Evolutionary conservation across 2,329 filamentous ascomycete genomes (phyloP).

Genomic region (Fusarium algeriense): DNA sequence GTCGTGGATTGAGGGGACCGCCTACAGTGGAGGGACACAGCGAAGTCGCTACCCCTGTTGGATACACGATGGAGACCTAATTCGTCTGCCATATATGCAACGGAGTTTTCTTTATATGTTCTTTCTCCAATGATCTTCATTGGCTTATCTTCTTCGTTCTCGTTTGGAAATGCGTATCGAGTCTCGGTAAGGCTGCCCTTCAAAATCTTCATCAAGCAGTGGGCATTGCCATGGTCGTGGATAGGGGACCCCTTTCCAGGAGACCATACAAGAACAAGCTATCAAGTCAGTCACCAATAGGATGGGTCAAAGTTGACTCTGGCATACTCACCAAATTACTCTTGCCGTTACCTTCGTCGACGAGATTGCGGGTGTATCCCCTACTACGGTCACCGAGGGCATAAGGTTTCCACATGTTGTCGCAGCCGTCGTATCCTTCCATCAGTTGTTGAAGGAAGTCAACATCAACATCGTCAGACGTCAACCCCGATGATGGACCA

Average conservation of each 20-base stretch:
- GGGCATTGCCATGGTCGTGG: slow-evolving; percentile 89
- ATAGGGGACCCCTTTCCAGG: slow-evolving; percentile 86
- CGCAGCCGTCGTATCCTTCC: slow-evolving; percentile 76
- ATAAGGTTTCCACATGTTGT: slow-evolving; percentile 79
- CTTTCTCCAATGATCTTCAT: slow-evolving; percentile 76
- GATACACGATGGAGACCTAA: slow-evolving; percentile 86
- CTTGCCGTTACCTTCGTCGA: slow-evolving; percentile 88
- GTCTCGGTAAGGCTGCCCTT: slow-evolving; percentile 84
- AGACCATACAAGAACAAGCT: slow-evolving; percentile 91
- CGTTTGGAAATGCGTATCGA: slow-evolving; percentile 78
- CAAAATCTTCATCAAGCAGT: slow-evolving; percentile 93
- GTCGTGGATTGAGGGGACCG: slow-evolving; percentile 42
- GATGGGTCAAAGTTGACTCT: slow-evolving; percentile 17
- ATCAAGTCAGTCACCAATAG: slow-evolving; percentile 39
- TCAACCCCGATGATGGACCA: slow-evolving; percentile 83
- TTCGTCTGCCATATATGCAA: slow-evolving; percentile 93
- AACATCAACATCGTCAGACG: slow-evolving; percentile 84
- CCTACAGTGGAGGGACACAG: slow-evolving; percentile 84
- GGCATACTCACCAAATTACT: slow-evolving; percentile 72
- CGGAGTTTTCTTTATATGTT: slow-evolving; percentile 76
- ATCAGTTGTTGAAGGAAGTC: slow-evolving; percentile 78
- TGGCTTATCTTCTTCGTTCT: slow-evolving; percentile 61
- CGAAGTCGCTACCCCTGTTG: slow-evolving; percentile 80
- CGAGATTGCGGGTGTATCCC: slow-evolving; percentile 87
- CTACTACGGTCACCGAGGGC: slow-evolving; percentile 77